Conservation (phyloP, 768 basidiomycete species). For the Lentinula detonsa region DNA sequence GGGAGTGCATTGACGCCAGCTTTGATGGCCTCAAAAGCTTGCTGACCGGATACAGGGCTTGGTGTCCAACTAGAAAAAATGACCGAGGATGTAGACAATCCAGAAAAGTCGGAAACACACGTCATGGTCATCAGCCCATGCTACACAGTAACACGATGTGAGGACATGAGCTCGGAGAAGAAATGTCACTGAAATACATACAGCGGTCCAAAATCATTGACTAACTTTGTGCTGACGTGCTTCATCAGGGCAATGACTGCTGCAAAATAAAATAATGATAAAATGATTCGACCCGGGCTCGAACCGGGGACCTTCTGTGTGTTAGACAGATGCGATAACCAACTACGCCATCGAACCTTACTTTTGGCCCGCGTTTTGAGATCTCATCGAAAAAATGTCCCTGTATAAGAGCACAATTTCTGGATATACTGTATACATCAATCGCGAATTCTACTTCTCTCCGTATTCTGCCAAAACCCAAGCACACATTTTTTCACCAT, state of each 20-base stretch:
- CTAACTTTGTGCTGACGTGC: no score
- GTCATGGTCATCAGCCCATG: slow-evolving; percentile 59
- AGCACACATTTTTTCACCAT: neutral
- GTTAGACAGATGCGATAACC: slow-evolving; percentile 84
- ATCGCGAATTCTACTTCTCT: no score
- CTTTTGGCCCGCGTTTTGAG: accelerated
- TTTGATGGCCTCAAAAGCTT: slow-evolving; percentile 57
- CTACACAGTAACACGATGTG: neutral
- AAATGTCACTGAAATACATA: slow-evolving; percentile 14
- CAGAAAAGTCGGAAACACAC: slow-evolving; percentile 16
- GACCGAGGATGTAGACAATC: neutral
- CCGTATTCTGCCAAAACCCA: slow-evolving; percentile 34
- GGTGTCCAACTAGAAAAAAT: slow-evolving; percentile 31
- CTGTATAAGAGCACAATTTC: no score
- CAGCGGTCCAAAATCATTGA: slow-evolving; percentile 13
- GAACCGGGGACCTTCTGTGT: slow-evolving; percentile 18
- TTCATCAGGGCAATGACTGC: no score
- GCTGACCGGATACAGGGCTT: slow-evolving; percentile 42
- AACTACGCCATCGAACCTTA: slow-evolving; percentile 64
- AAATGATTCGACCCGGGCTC: slow-evolving; percentile 12
- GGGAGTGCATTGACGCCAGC: slow-evolving; percentile 37
- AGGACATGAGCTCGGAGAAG: neutral
- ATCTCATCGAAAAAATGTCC: no score
- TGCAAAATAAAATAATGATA: no score
- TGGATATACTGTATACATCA: neutral